phyloP scores from a whole-genome alignment of 2,329 filamentous ascomycete genomes.

The Cadophora sp. region DNA sequence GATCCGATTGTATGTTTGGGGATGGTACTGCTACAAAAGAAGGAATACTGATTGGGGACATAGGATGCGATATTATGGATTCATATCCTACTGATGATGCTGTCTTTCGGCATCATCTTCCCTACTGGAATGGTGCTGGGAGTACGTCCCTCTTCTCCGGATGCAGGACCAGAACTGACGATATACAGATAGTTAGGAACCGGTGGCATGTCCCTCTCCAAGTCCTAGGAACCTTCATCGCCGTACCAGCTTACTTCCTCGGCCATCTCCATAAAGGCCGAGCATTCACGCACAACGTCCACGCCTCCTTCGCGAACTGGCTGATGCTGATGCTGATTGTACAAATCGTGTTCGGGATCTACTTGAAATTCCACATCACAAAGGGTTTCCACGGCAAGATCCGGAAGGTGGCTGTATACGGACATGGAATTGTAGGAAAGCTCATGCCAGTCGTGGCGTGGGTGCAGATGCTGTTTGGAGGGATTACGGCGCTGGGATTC shows the following conservation, averaged over 20 bases:
- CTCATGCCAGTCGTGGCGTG: conserved; percentile 85
- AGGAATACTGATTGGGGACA: not conserved
- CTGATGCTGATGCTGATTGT: conserved; percentile 80
- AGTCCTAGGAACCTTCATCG: conserved; percentile 74
- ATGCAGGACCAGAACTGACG: conserved; percentile 16
- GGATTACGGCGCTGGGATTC: conserved; percentile 90
- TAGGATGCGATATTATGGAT: conserved; percentile 88
- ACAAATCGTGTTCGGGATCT: conserved; percentile 83
- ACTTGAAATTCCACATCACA: conserved; percentile 88
- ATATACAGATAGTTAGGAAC: conserved; percentile 77
- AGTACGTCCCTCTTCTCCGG: conserved; percentile 58
- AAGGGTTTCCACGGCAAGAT: conserved; percentile 83
- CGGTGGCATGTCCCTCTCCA: conserved; percentile 96
- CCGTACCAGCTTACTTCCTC: conserved; percentile 85
- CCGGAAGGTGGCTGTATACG: conserved; percentile 71
- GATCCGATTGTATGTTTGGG: conserved; percentile 21
- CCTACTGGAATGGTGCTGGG: conserved; percentile 95
- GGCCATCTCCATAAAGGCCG: conserved; percentile 91
- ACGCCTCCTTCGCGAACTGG: conserved; percentile 79
- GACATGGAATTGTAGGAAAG: conserved; percentile 86
- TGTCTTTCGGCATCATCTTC: conserved; percentile 91
- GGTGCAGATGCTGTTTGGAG: conserved; percentile 95
- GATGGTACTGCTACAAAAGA: not conserved
- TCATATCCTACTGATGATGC: conserved; percentile 87
- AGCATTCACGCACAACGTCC: conserved; percentile 82